Percentiles rank a stretch among this genome's conserved stretches.
Conservation (phyloP, 2,329 filamentous ascomycete genomes). For the Colletotrichum sublineola region DNA sequence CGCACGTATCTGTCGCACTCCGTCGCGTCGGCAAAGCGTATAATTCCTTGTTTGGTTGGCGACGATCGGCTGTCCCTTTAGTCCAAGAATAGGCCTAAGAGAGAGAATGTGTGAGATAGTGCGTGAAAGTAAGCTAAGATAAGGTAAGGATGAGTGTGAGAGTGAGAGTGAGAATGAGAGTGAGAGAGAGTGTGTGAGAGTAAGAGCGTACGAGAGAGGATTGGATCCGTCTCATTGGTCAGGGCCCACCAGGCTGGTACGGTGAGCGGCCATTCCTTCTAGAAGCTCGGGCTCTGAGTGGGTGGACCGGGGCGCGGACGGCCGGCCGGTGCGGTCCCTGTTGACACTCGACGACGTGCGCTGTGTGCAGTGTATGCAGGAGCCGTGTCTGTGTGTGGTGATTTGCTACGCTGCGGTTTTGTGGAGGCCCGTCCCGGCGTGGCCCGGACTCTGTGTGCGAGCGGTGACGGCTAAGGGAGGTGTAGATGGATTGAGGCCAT, state of each 20-base stretch:
- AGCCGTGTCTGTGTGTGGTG: constrained; percentile 9
- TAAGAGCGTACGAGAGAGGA: not conserved
- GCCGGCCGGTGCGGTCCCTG: constrained; percentile 29
- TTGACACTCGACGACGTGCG: constrained; percentile 26
- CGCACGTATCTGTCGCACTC: not conserved
- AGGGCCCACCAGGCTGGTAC: not conserved
- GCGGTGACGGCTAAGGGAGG: not conserved
- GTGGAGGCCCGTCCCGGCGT: constrained; percentile 39
- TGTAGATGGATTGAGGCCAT: not conserved
- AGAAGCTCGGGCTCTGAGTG: constrained; percentile 38
- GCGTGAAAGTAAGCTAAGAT: not conserved
- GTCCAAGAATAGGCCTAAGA: not conserved
- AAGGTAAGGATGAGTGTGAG: not conserved
- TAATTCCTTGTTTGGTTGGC: constrained; percentile 36
- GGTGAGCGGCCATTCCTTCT: constrained; percentile 25
- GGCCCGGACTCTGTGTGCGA: constrained; percentile 15
- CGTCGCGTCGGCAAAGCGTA: constrained; percentile 12
- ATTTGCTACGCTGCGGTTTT: constrained; percentile 5
- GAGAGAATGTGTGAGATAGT: not conserved
- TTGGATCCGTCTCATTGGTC: not conserved
- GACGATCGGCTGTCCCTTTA: constrained; percentile 5
- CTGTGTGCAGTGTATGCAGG: not conserved
- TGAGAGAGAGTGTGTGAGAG: constrained; percentile 11
- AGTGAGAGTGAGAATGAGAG: not conserved
- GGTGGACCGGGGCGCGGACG: constrained; percentile 10